phyloP scores from a whole-genome alignment of 78 protist species.

The Blattamonas nauphoetae region DNA sequence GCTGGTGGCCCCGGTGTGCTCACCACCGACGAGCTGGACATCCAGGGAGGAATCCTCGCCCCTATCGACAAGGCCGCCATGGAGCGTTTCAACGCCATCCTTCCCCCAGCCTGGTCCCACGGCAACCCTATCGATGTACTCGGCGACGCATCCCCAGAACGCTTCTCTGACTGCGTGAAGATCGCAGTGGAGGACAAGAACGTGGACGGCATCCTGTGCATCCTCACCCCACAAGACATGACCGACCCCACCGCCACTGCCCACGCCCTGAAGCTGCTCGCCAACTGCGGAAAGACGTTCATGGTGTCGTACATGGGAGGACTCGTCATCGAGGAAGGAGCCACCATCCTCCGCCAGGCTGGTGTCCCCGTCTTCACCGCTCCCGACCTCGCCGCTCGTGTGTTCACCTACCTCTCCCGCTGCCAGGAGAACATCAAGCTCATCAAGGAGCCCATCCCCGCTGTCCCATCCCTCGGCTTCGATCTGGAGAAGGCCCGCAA shows the following conservation, averaged over 20 bases:
- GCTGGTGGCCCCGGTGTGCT: slow-evolving; percentile 43
- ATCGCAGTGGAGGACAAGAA: not conserved
- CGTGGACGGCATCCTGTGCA: slow-evolving; percentile 17
- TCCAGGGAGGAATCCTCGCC: slow-evolving; percentile 17
- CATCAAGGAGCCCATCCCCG: slow-evolving; percentile 18
- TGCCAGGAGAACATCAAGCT: not conserved
- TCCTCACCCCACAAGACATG: slow-evolving; percentile 39
- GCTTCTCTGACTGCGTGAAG: not conserved
- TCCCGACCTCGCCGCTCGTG: slow-evolving; percentile 35
- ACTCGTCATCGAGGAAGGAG: not conserved
- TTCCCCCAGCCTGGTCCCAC: slow-evolving; percentile 37
- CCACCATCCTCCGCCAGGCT: not conserved
- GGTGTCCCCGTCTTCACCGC: slow-evolving; percentile 23
- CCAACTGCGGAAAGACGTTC: not conserved
- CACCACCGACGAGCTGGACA: slow-evolving; percentile 24
- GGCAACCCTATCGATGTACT: slow-evolving; percentile 37
- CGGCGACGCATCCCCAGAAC: slow-evolving; percentile 21
- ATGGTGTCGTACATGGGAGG: slow-evolving; percentile 29
- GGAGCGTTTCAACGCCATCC: slow-evolving; percentile 13
- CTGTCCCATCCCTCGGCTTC: not conserved
- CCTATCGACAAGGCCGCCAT: not conserved
- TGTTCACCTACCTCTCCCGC: slow-evolving; percentile 14
- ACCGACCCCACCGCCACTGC: slow-evolving; percentile 36
- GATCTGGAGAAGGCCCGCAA: not conserved
- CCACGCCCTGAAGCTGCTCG: not conserved